Evolutionary conservation across 176 grass and related monocot species (phyloP).

Genomic region (Lolium rigidum): DNA sequence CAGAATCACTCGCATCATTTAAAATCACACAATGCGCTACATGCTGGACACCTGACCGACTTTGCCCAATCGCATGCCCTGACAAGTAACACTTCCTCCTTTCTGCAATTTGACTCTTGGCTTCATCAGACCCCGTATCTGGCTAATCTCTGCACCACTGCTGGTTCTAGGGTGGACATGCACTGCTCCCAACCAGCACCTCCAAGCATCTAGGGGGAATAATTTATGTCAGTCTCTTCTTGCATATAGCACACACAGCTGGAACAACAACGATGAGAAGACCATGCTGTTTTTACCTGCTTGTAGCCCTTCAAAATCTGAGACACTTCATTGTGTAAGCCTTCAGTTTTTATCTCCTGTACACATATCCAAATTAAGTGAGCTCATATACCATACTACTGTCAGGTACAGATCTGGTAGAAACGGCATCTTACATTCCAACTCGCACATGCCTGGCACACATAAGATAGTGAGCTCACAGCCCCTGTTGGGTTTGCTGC

Average conservation of each 20-base stretch:
- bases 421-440: constrained; percentile 68
- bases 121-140: constrained; percentile 64
- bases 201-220: constrained; percentile 66
- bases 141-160: constrained; percentile 67
- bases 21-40: constrained; percentile 18
- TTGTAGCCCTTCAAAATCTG: neutral
- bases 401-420: neutral
- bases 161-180: constrained; percentile 71
- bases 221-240: neutral
- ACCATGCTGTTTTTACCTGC: neutral
- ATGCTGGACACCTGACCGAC: neutral
- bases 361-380: constrained; percentile 17
- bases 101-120: neutral
- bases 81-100: neutral
- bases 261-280: neutral
- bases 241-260: neutral
- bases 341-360: constrained; percentile 91
- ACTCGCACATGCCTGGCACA: constrained; percentile 87
- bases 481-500: constrained; percentile 73
- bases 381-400: constrained; percentile 2
- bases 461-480: constrained; percentile 64
- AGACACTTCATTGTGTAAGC: constrained; percentile 37
- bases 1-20: neutral
- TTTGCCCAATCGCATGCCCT: neutral
- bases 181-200: constrained; percentile 78